These are phyloP conservation scores for Paraphoma sp. DNA, from an alignment of 2,329 filamentous ascomycete species.

Conservation along the genomic window DNA sequence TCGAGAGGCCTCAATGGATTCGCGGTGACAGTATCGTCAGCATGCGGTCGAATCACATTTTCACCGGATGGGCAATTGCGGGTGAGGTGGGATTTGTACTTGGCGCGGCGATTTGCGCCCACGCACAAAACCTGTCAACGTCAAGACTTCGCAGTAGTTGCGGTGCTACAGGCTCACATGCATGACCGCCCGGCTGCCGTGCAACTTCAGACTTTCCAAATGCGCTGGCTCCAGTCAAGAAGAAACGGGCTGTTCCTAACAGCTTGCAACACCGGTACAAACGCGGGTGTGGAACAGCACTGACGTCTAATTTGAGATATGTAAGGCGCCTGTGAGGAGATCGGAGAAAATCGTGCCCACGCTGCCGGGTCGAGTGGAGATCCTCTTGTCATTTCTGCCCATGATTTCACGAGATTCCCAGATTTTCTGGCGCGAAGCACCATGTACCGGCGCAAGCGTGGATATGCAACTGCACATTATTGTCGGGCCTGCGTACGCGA, in stretches of 20 bases:
- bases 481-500: background rate
- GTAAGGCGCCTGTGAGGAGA: slow-evolving; percentile 16
- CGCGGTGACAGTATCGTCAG: background rate
- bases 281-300: slow-evolving; percentile 4
- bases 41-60: background rate
- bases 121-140: background rate
- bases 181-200: slow-evolving; percentile 25
- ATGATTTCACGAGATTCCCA: background rate
- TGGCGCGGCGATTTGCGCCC: background rate
- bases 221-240: slow-evolving; percentile 43
- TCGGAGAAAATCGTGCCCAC: slow-evolving; percentile 31
- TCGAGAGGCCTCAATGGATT: background rate
- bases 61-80: background rate
- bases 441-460: slow-evolving; percentile 5
- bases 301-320: slow-evolving; percentile 21
- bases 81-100: background rate
- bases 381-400: slow-evolving; percentile 13
- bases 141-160: background rate
- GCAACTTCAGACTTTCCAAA: slow-evolving; percentile 18
- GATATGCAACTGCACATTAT: background rate
- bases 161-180: background rate
- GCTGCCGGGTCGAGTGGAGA: slow-evolving; percentile 18
- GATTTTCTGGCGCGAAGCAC: background rate
- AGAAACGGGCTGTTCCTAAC: slow-evolving; percentile 22
- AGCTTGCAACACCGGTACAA: slow-evolving; percentile 20